Percentiles rank a stretch among this genome's conserved stretches.
Conservation (phyloP, 495 filamentous ascomycete genomes). For the Penicillium canariense region DNA sequence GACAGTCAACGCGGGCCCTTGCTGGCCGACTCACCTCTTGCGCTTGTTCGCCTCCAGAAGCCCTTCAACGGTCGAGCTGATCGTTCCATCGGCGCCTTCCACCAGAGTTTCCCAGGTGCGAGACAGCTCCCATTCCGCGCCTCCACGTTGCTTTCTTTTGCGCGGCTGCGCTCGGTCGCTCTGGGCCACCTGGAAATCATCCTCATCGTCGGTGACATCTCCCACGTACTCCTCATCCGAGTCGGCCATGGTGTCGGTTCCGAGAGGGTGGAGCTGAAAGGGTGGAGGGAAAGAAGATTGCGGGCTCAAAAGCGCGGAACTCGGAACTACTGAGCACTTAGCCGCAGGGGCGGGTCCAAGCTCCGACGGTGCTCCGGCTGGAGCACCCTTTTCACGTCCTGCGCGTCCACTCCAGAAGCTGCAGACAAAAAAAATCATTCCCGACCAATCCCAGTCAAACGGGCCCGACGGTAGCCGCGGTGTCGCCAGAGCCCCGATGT, state of each 20-base stretch:
- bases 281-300: not conserved
- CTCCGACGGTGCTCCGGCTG: constrained; percentile 38
- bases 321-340: too few species aligned
- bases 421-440: not conserved
- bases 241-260: constrained; percentile 40
- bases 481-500: constrained; percentile 29
- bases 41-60: constrained; percentile 69
- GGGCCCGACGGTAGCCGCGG: constrained; percentile 29
- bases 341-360: constrained; percentile 61
- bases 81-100: constrained; percentile 72
- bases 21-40: constrained; percentile 56
- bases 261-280: not conserved
- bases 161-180: constrained; percentile 37
- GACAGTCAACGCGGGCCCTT: not conserved
- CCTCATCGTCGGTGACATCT: constrained; percentile 78
- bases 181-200: constrained; percentile 59
- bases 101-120: constrained; percentile 64
- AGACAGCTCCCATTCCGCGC: constrained; percentile 55
- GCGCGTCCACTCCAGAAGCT: not conserved
- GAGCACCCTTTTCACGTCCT: constrained; percentile 2
- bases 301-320: constrained; percentile 34
- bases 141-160: constrained; percentile 55
- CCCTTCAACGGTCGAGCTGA: constrained; percentile 65
- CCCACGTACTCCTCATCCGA: constrained; percentile 85
- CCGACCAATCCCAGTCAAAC: not conserved